Percentiles rank a stretch among this genome's conserved stretches.
These are phyloP conservation scores for Solanum chmielewskii DNA, from an alignment of 257 asterid genomes.

Conservation along the genomic window DNA sequence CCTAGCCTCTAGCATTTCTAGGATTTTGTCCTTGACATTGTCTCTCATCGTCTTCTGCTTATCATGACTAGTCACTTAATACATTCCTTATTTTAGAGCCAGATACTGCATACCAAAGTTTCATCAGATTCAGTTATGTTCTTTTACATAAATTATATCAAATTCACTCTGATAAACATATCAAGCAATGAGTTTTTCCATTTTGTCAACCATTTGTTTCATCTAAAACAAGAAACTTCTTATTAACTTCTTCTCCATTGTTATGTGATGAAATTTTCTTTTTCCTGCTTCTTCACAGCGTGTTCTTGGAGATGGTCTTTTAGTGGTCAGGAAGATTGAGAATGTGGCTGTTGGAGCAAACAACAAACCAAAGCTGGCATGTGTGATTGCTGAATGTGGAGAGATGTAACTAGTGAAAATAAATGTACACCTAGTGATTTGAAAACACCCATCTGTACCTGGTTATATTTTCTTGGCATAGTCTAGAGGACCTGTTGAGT, in stretches of 20 bases:
- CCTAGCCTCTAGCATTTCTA: not conserved
- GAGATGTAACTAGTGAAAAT: constrained; percentile 50
- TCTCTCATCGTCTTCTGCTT: not conserved
- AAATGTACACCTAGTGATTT: not conserved
- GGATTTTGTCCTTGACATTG: not conserved
- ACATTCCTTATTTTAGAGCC: not conserved
- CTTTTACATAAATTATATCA: not conserved
- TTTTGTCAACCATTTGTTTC: not conserved
- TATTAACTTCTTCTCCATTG: not conserved
- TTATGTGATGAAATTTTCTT: not conserved
- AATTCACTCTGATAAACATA: not conserved
- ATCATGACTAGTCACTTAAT: not conserved
- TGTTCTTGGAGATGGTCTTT: constrained; percentile 84
- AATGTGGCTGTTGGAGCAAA: constrained; percentile 89
- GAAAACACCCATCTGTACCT: not conserved
- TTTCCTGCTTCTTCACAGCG: constrained; percentile 42
- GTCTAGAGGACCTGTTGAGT: not conserved
- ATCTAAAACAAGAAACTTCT: not conserved
- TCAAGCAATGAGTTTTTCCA: not conserved
- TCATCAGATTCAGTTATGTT: not conserved
- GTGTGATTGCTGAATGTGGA: constrained; percentile 85
- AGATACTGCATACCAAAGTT: not conserved
- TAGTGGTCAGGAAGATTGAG: constrained; percentile 83
- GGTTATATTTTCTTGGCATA: not conserved
- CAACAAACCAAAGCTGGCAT: constrained; percentile 73